phyloP scores from a whole-genome alignment of 805 yeast genomes.

The Lachancea sp. region DNA sequence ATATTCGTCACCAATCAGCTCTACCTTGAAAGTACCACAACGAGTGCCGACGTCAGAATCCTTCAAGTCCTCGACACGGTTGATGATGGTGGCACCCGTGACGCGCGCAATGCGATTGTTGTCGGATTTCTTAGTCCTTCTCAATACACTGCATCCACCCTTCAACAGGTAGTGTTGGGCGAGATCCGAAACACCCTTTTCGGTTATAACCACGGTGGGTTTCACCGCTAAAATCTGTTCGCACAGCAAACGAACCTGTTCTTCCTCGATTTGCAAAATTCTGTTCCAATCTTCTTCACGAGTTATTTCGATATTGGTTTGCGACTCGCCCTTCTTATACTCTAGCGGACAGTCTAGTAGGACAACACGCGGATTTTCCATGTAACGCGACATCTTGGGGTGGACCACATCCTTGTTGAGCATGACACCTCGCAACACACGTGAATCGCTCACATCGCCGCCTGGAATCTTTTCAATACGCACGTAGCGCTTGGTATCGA shows the following conservation, averaged over 20 bases:
- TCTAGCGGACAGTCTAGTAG: slow-evolving; percentile 94
- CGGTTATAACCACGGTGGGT: slow-evolving; percentile 94
- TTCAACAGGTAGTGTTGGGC: slow-evolving; percentile 95
- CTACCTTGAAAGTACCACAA: slow-evolving; percentile 90
- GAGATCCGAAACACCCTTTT: slow-evolving; percentile 95
- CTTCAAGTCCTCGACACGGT: slow-evolving; percentile 88
- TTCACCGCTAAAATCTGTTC: slow-evolving; percentile 76
- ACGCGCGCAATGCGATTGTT: slow-evolving; percentile 95
- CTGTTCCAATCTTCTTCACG: slow-evolving; percentile 96
- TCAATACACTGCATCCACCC: slow-evolving; percentile 85
- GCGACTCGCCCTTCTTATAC: slow-evolving; percentile 98
- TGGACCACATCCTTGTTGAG: slow-evolving; percentile 97
- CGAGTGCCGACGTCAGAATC: slow-evolving; percentile 83
- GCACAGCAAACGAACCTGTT: slow-evolving; percentile 84
- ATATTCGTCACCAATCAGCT: slow-evolving; percentile 95
- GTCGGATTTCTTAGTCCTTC: slow-evolving; percentile 94
- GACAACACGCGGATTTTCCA: slow-evolving; percentile 83
- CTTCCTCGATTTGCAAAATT: slow-evolving; percentile 93
- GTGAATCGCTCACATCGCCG: slow-evolving; percentile 88
- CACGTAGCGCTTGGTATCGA: slow-evolving; percentile 88
- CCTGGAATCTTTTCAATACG: slow-evolving; percentile 96
- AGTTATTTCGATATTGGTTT: slow-evolving; percentile 94
- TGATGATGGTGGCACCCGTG: slow-evolving; percentile 95
- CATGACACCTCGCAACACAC: slow-evolving; percentile 84
- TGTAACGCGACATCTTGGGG: slow-evolving; percentile 90